Percentiles rank a stretch among this genome's conserved stretches.
These are phyloP conservation scores for Stipa capillata DNA, from an alignment of 176 grass and related monocot species.

Conservation along the genomic window DNA sequence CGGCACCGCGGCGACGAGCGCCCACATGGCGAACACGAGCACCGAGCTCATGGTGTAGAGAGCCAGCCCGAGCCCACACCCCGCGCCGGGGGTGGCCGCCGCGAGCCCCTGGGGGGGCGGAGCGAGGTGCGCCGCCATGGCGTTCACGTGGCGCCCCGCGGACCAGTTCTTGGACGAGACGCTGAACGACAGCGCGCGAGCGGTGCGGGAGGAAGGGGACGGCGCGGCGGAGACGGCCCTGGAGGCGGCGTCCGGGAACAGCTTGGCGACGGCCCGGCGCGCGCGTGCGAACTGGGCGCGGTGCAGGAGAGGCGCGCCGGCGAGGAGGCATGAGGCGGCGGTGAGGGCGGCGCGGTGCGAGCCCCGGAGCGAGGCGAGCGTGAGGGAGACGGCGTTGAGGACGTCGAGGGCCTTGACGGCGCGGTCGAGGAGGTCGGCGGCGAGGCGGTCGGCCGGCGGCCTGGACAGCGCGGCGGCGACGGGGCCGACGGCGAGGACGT, in stretches of 20 bases:
- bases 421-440: conserved; percentile 69
- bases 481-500: conserved; percentile 31
- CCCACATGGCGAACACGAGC: conserved; percentile 79
- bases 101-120: conserved; percentile 12
- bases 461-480: conserved; percentile 29
- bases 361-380: conserved; percentile 59
- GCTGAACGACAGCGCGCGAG: conserved; percentile 44
- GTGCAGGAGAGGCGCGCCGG: background rate
- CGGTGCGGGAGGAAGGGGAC: conserved; percentile 5
- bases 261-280: conserved; percentile 59
- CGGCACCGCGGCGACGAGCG: conserved; percentile 59
- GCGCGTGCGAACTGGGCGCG: conserved; percentile 59
- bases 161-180: conserved; percentile 91
- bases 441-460: conserved; percentile 58
- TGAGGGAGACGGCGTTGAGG: conserved; percentile 65
- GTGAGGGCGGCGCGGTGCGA: conserved; percentile 63
- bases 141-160: conserved; percentile 43
- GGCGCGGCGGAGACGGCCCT: background rate
- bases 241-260: conserved; percentile 12
- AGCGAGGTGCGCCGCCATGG: conserved; percentile 60
- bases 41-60: conserved; percentile 91
- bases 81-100: background rate
- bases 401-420: conserved; percentile 73
- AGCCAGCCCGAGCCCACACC: conserved; percentile 49
- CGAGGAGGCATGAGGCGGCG: conserved; percentile 57